Base-by-base conservation (phyloP, 2,329 filamentous ascomycete genomes). In the Pestalotiopsis sp. region DNA sequence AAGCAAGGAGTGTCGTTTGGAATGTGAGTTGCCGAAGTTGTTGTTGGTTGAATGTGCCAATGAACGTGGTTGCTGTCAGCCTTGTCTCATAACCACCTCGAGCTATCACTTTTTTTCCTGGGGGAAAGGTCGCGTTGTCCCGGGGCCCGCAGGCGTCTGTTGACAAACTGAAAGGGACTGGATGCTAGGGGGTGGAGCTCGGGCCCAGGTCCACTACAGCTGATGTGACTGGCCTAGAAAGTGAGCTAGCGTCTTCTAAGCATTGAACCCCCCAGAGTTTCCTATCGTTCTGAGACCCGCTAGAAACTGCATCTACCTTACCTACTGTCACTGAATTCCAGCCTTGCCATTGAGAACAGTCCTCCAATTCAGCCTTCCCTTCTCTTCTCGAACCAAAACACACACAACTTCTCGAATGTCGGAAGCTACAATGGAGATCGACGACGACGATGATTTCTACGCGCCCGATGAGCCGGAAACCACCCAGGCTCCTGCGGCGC, bases 381-480 rank as follows among this genome's bases (percentile, higher is more conserved):
- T 2, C 23, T 31, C 17, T 27, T 23, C 14, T 25, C 11, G 25
- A 45, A 65, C 13, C 38, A 31, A 52, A 49, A 49, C 62, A 23
- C 57, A 5, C 45, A 38, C 45, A 56, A 66, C 67, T 17, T n/a
- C 25, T 31, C 31, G 31, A n/a, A 62, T 12, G 31, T 39, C 59
- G 4, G 12, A 23, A 57, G 61, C 62, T 76, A 84, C 71, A 25
- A 91, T 91, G 88, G 89, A 91, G 76, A 86, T 91, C 69, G 89
- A 91, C 78, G 89, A 91, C 72, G 89, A 91, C 65, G 89, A 91
- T 72, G 89, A 91, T 78, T 89, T 91, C 74, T 91, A 91, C 76
- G 86, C 86, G 69, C 85, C 87, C 1, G 89, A 91, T 69, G 88
- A 90, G 78, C 82, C 84, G 62, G 61, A 71, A 61, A 62, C 71